Evolutionary conservation across 305 asterid species (phyloP).

Genomic region (Caryopteris hybrid): DNA sequence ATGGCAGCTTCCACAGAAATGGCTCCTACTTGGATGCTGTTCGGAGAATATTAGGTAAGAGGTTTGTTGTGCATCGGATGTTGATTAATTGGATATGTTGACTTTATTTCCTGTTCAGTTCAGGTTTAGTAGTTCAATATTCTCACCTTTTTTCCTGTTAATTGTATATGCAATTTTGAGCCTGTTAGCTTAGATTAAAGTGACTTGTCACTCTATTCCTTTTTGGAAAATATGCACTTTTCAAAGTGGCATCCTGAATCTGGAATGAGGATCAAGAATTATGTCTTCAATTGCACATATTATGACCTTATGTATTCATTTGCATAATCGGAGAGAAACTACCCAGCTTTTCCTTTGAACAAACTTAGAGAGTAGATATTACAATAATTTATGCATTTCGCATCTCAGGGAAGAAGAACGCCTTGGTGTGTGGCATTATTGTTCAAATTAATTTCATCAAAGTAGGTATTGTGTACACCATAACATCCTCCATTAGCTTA

Average conservation of each 20-base stretch:
- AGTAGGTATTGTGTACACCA: conserved; percentile 57
- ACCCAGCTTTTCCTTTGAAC: background rate
- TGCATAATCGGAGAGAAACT: background rate
- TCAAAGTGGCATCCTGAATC: background rate
- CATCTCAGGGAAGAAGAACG: conserved; percentile 53
- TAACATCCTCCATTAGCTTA: conserved; percentile 61
- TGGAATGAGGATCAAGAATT: background rate
- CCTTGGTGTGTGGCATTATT: conserved; percentile 49
- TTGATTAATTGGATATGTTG: too few species aligned
- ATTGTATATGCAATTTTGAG: background rate
- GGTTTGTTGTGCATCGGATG: background rate
- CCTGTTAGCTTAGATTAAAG: too few species aligned
- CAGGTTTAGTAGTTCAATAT: background rate
- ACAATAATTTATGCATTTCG: background rate
- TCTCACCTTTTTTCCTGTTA: background rate
- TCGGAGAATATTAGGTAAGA: conserved; percentile 48
- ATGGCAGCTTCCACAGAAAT: conserved; percentile 36
- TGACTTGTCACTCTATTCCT: background rate
- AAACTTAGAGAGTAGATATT: background rate
- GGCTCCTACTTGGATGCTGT: conserved; percentile 61
- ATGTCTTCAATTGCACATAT: background rate
- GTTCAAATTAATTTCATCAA: conserved; percentile 50
- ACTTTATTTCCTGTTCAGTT: background rate
- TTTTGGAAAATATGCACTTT: background rate
- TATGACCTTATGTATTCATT: background rate